phyloP scores from a whole-genome alignment of 1,139 yeast species.

The Sugiyamaella sp. region DNA sequence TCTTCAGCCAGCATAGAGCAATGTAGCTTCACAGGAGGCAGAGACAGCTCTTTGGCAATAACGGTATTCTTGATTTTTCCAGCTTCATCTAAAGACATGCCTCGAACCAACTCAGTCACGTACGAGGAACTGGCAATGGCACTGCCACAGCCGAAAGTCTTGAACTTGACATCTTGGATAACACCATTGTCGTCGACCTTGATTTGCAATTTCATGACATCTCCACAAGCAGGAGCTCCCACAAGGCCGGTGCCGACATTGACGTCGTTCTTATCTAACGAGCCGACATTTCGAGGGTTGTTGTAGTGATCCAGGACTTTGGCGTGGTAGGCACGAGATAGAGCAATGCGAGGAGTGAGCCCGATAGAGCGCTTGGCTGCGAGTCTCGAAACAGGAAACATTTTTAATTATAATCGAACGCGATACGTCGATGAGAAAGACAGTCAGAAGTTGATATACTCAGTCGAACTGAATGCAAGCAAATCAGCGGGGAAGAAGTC shows the following conservation, averaged over 20 bases:
- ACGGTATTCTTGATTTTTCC: slow-evolving; percentile 86
- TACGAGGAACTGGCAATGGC: slow-evolving; percentile 96
- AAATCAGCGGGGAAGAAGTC: no score
- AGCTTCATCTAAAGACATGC: slow-evolving; percentile 94
- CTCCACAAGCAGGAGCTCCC: slow-evolving; percentile 99
- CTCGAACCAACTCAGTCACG: slow-evolving; percentile 93
- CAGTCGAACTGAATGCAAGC: not conserved
- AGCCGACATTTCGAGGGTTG: slow-evolving; percentile 96
- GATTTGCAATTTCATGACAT: slow-evolving; percentile 96
- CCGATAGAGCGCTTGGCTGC: slow-evolving; percentile 1
- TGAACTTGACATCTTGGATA: slow-evolving; percentile 92
- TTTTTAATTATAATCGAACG: not conserved
- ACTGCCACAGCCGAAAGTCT: slow-evolving; percentile 98
- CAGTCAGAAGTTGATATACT: not conserved
- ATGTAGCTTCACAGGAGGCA: slow-evolving; percentile 96
- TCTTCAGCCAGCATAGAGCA: slow-evolving; percentile 99
- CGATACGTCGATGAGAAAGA: not conserved
- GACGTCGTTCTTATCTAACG: slow-evolving; percentile 72
- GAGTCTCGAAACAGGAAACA: slow-evolving; percentile 14
- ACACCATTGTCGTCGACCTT: slow-evolving; percentile 90
- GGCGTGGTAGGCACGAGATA: slow-evolving; percentile 38
- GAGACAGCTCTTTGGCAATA: slow-evolving; percentile 87
- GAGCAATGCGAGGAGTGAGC: slow-evolving; percentile 6
- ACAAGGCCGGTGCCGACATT: slow-evolving; percentile 98
- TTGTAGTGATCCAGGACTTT: slow-evolving; percentile 83